A percentile compares a stretch with the other conserved stretches of the same genome.
Conservation (phyloP, 1,284 basidiomycete species). For the Fomitopsis pinicola region DNA sequence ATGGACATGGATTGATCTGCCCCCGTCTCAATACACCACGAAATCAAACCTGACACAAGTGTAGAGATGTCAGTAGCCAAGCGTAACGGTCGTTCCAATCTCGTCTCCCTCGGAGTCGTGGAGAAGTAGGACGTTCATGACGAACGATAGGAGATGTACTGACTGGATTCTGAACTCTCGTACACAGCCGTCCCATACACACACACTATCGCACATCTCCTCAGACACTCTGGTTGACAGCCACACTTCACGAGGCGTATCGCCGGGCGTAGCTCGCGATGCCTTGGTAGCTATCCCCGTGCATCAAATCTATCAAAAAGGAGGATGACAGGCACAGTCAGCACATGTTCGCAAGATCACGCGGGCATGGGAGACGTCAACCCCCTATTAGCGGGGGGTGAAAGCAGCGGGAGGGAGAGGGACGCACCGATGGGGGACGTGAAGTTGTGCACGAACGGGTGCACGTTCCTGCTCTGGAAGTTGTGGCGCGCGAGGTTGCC, state of each 20-base stretch:
- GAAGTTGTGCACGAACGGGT: constrained; percentile 28
- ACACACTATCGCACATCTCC: neutral
- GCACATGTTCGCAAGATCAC: neutral
- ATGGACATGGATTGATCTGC: too few relatives aligned
- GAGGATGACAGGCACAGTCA: neutral
- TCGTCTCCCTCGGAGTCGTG: too few relatives aligned
- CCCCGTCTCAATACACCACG: too few relatives aligned
- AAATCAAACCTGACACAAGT: too few relatives aligned
- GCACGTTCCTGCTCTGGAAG: constrained; percentile 14
- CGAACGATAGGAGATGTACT: neutral
- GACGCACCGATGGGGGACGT: constrained; percentile 25
- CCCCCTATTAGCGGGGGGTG: neutral
- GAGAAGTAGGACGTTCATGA: neutral
- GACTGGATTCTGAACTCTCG: neutral
- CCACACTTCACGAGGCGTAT: neutral
- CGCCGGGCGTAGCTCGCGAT: constrained; percentile 3
- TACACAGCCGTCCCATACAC: neutral
- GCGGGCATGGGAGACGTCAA: neutral
- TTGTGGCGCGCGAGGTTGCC: constrained; percentile 20
- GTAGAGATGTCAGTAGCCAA: too few relatives aligned
- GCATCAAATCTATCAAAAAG: constrained; percentile 5
- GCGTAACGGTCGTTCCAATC: too few relatives aligned
- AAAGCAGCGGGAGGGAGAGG: neutral
- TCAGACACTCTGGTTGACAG: neutral
- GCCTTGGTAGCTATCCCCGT: constrained; percentile 7